These are phyloP conservation scores for Monascus ruber DNA, from an alignment of 2,329 filamentous ascomycete genomes.

Conservation along the genomic window DNA sequence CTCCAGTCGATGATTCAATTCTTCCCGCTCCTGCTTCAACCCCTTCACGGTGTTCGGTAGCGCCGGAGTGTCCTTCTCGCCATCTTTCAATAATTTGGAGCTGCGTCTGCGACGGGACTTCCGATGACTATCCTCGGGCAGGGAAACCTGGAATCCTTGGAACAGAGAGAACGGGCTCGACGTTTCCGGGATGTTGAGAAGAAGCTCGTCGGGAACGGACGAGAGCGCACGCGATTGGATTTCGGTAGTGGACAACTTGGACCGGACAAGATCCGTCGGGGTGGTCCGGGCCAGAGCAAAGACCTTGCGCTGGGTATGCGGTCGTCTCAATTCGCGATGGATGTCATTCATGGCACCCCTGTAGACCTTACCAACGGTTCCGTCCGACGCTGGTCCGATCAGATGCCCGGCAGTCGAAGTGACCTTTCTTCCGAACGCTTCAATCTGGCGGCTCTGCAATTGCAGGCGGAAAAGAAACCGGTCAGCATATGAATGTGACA, in stretches of 20 bases:
- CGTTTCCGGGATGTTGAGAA: constrained; percentile 77
- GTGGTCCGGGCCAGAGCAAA: constrained; percentile 85
- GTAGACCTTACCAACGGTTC: constrained; percentile 42
- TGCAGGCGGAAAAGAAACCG: not conserved
- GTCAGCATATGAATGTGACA: not conserved
- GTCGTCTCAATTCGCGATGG: constrained; percentile 76
- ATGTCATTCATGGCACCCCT: constrained; percentile 79
- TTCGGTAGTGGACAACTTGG: constrained; percentile 77
- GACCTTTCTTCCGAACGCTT: constrained; percentile 89
- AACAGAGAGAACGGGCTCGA: constrained; percentile 85
- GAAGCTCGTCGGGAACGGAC: constrained; percentile 79
- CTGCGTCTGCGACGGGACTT: constrained; percentile 58
- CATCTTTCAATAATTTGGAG: constrained; percentile 57
- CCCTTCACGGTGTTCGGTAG: constrained; percentile 56
- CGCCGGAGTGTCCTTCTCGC: constrained; percentile 39
- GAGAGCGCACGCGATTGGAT: constrained; percentile 89
- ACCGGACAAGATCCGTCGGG: constrained; percentile 87
- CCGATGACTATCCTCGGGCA: constrained; percentile 63
- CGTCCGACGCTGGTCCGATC: constrained; percentile 56
- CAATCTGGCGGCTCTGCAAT: constrained; percentile 66
- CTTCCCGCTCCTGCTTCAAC: constrained; percentile 67
- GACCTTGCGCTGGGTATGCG: constrained; percentile 74
- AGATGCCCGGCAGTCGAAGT: constrained; percentile 86
- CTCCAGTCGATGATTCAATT: constrained; percentile 74
- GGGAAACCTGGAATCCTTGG: constrained; percentile 85